phyloP scores from a whole-genome alignment of 1,284 basidiomycete species.

The Ceratobasidium sp. region DNA sequence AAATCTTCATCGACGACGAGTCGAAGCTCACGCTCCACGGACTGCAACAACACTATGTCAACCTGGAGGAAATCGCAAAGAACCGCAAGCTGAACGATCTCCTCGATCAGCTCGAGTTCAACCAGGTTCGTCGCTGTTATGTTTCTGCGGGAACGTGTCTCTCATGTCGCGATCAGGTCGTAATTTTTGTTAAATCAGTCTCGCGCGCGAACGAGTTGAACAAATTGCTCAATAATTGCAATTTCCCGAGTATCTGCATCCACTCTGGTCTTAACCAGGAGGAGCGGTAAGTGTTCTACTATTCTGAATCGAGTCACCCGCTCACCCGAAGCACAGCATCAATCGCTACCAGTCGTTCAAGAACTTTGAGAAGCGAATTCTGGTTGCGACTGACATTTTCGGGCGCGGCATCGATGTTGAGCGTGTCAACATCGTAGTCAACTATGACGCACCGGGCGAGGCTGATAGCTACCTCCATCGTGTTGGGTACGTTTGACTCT shows the following conservation, averaged over 20 bases:
- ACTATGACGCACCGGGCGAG: conserved; percentile 95
- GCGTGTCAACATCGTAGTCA: conserved; percentile 96
- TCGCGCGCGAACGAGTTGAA: conserved; percentile 96
- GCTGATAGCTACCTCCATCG: conserved; percentile 99
- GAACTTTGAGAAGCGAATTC: conserved; percentile 98
- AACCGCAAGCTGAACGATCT: conserved; percentile 98
- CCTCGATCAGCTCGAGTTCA: conserved; percentile 97
- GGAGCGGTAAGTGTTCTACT: conserved; percentile 77
- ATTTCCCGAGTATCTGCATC: conserved; percentile 98
- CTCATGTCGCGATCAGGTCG: conserved; percentile 70
- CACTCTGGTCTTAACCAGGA: conserved; percentile 95
- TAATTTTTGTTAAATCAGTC: conserved; percentile 99
- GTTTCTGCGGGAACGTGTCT: neutral
- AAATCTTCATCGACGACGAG: conserved; percentile 99
- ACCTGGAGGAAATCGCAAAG: conserved; percentile 94
- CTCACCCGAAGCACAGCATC: conserved; percentile 67
- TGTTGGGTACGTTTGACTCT: conserved; percentile 74
- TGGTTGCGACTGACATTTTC: conserved; percentile 98
- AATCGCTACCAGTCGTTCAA: conserved; percentile 99
- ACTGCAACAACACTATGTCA: conserved; percentile 98
- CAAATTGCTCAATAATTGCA: conserved; percentile 95
- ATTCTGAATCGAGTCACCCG: neutral
- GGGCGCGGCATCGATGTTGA: conserved; percentile 98
- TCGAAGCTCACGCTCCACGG: conserved; percentile 99
- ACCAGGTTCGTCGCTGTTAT: conserved; percentile 72